Percentiles rank a stretch among this genome's conserved stretches.
Evolutionary conservation across 805 yeast genomes (phyloP).

Genomic region (Candida gorgasii): DNA sequence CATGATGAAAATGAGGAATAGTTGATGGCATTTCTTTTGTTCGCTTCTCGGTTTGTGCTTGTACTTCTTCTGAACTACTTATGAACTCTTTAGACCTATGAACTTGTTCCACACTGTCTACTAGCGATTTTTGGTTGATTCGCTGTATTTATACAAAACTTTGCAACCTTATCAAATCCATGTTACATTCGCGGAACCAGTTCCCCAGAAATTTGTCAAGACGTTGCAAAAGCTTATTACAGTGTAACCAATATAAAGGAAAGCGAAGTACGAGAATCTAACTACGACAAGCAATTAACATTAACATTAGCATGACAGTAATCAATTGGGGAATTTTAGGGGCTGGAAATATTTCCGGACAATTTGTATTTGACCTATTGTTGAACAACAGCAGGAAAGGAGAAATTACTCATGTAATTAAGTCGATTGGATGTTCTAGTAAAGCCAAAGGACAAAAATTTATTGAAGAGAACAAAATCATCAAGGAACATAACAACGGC

Average conservation of each 20-base stretch:
- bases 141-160: not conserved
- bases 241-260: not conserved
- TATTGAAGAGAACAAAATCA: constrained; percentile 20
- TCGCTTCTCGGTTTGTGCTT: not conserved
- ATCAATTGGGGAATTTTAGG: constrained; percentile 52
- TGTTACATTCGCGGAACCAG: constrained; percentile 3
- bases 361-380: constrained; percentile 42
- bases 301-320: constrained; percentile 9
- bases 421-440: constrained; percentile 42
- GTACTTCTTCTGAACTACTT: not conserved
- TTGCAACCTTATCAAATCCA: constrained; percentile 1
- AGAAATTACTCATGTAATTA: constrained; percentile 32
- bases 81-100: not conserved
- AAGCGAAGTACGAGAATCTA: not conserved
- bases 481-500: constrained; percentile 23
- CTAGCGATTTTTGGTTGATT: too few species aligned
- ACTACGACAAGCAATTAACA: not conserved
- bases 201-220: not conserved
- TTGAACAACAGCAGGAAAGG: constrained; percentile 26
- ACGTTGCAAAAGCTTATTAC: not conserved
- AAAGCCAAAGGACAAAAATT: constrained; percentile 36
- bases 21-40: constrained; percentile 18
- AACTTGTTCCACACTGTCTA: too few species aligned
- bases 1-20: constrained; percentile 30
- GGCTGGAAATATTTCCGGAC: constrained; percentile 49